Base-by-base conservation (phyloP, 768 basidiomycete genomes). In the Tephrocybe sp. region DNA sequence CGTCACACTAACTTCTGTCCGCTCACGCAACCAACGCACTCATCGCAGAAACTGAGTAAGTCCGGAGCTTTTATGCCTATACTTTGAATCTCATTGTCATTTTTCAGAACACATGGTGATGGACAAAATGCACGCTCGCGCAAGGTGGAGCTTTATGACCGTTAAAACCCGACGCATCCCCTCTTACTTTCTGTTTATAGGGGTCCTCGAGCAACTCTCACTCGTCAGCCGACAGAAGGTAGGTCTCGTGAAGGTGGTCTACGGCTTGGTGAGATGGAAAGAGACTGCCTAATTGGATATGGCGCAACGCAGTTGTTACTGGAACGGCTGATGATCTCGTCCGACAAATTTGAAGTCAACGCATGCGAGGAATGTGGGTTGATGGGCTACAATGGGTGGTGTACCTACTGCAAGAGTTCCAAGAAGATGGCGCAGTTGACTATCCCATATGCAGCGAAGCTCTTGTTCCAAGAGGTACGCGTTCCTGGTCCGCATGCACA, bases 61-160 rank as follows among this genome's bases (percentile, higher is more conserved):
- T 24, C 45, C 18, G 20, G 23, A 38, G 23, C 24, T 40, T 17
- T 20, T 38, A 38, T 39, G 15, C 23, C n/a, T 45, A 37, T 26
- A 40, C 34, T 44, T 33, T 49, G 42, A 58, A n/a, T 61, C 57
- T 60, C 47, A 53, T 57, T 53, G 48, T 36, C 34, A 20, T 52
- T 18, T 12, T 54, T 34, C 58, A 90, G 86, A 95, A 75, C 95
- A 96, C 73, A 98, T 98, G 96, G 96, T 98, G 45, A 90, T 98
- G 87, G 97, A 99, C 78, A 99, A 99, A 78, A 99, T 99, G 97
- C 97, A 99, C 62, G 97, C 97, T 58, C 87, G 97, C 51, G 94
- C 97, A 45, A 88, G 93, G 92, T 87, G 67, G 61, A 77, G 62
- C 45, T 55, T 50, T 40, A 54, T 8, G 24, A 33, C 39, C 50